Evolutionary conservation across 2,329 filamentous ascomycete species (phyloP), one percentile per base, ranked within the genome.

Genomic region (Beauveria rudraprayagi): DNA sequence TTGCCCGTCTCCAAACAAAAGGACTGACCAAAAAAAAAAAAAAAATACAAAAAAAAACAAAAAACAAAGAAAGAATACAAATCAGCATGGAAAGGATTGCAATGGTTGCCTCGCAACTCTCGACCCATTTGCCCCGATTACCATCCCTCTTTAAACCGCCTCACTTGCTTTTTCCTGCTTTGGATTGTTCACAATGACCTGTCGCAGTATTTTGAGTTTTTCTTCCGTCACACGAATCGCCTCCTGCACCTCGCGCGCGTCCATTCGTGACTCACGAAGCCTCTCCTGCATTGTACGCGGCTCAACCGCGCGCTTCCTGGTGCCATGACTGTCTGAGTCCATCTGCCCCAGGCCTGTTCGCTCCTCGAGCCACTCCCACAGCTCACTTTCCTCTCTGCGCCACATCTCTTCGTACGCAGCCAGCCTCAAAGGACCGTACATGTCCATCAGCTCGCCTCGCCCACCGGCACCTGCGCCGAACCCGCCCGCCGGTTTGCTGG

Each of bases 291-390:
- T 76, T 2, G 85, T 79, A 37, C 79, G 80, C 2, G 80, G 78
- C 65, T 87, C 79, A 28, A 81, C 71, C 16, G 76, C 76, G 64
- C 73, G 77, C 66, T 83, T 81, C 51, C 80, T 77, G 7, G 61
- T 60, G 30, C 63, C 66, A 9, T 62, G 24, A 24, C 66, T 62
- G n/a, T 76, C 79, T 24, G 66, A 63, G 66, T 72, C 75, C 65
- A 82, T 75, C 62, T 77, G 78, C 61, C 91, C 88, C 70, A 94
- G 77, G 2, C 91, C 89, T 1, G 91, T 87, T 19, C 92, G 83
- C 67, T 96, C 90, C 72, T 97, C 92, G 5, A 97, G 77, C 92
- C 92, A 97, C 62, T 90, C 87, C 92, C 92, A 97, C 10, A 97
- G 77, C 67, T 94, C 91, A 65, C 84, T 91, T 71, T 97, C 92